phyloP scores from a whole-genome alignment of 2,329 filamentous ascomycete species.

The Emmonsiellopsis sp. region DNA sequence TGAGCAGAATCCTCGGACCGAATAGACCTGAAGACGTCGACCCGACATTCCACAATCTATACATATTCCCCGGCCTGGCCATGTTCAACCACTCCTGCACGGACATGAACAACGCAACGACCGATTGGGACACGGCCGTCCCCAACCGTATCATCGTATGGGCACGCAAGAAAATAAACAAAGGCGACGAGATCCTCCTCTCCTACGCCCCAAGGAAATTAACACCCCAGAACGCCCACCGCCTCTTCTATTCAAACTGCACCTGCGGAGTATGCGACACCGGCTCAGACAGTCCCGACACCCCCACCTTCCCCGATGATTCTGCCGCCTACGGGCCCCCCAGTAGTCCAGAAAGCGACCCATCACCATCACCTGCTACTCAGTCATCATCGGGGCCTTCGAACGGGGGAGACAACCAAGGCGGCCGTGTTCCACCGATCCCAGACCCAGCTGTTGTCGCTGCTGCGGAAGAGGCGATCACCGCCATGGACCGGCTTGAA shows the following conservation, averaged over 20 bases:
- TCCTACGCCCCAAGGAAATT: slow-evolving; percentile 5
- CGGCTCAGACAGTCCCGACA: too few relatives aligned
- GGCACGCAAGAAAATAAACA: slow-evolving; percentile 16
- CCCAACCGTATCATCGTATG: slow-evolving; percentile 24
- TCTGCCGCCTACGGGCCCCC: not conserved
- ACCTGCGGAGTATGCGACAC: not conserved
- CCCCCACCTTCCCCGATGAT: not conserved
- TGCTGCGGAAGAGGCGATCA: not conserved
- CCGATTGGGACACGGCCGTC: slow-evolving; percentile 20
- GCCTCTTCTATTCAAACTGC: slow-evolving; percentile 6
- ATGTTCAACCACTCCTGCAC: slow-evolving; percentile 24
- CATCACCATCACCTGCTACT: not conserved
- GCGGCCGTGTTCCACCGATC: too few relatives aligned
- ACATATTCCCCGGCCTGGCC: slow-evolving; percentile 24
- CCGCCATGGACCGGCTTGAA: not conserved
- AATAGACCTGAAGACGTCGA: slow-evolving; percentile 1
- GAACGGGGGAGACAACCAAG: not conserved
- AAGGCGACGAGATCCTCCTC: slow-evolving; percentile 19
- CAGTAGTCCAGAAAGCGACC: not conserved
- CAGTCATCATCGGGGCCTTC: not conserved
- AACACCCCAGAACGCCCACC: slow-evolving; percentile 1
- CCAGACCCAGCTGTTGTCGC: not conserved
- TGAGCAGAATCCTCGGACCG: slow-evolving; percentile 5
- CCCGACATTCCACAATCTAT: slow-evolving; percentile 21
- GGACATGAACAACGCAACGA: slow-evolving; percentile 18